Evolutionary conservation across 2,329 filamentous ascomycete genomes (phyloP), one percentile per base, ranked within the genome.

Genomic region (Fusarium avenaceum): DNA sequence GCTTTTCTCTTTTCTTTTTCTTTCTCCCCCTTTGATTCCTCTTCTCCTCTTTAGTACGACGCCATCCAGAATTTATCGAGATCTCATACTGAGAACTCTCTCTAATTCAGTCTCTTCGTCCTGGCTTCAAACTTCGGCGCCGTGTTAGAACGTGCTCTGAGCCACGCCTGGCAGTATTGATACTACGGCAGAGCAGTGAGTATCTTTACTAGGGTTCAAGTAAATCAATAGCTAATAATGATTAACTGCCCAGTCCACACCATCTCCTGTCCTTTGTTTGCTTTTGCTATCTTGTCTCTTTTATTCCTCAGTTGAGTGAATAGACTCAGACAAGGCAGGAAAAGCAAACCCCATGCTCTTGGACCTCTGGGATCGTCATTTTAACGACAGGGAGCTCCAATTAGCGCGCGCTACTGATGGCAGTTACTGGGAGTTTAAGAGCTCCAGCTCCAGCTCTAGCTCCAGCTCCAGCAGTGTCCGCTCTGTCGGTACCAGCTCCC

Each of bases 361-460:
- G 35, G 59, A 58, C 57, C 30, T 62, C 51, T 51, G 50, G 57
- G 63, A 67, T 66, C 62, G 50, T 53, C 56, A 49, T 57, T 11
- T 26, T 30, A 63, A 28, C 24, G 47, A 60, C 57, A 67, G 57
- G 55, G 50, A 62, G 61, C 65, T 62, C 46, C 39, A 57, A 52
- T 61, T 69, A 69, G 65, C 65, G 65, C 65, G 65, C 65, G 65
- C 65, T 63, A 69, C 62, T 39, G 58, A 47, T 57, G n/a, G 39
- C 43, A 50, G 19, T 39, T n/a, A 47, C 53, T 56, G 53, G 26
- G 47, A 22, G 11, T 54, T 45, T 55, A 49, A 47, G 53, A 55
- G 48, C 65, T 24, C 24, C 24, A 24, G 24, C 24, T 24, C 24
- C 4, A 24, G 24, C 7, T 65, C 50, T 39, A 65, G 46, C 40